These are phyloP conservation scores for Abelmoschus esculentus DNA, from an alignment of 345 rosid genomes.

Conservation along the genomic window DNA sequence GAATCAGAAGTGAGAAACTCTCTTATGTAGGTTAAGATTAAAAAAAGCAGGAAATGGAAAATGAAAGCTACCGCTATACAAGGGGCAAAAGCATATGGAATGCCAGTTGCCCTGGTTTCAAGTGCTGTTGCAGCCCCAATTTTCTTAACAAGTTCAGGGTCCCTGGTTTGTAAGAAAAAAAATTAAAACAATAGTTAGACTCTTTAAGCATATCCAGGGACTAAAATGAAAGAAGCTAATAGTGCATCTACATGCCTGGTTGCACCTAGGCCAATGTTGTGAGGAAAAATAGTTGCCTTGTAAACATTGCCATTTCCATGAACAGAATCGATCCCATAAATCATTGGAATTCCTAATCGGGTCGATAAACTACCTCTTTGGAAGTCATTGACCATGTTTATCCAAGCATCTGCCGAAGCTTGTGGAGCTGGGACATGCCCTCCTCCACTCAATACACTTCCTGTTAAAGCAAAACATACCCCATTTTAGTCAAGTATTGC, in stretches of 20 bases:
- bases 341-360: conserved; percentile 71
- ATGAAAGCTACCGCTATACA: conserved; percentile 54
- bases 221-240: neutral
- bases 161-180: conserved; percentile 30
- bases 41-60: no score
- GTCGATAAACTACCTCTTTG: conserved; percentile 52
- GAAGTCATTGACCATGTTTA: conserved; percentile 26
- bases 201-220: neutral
- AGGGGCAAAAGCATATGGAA: conserved; percentile 75
- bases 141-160: conserved; percentile 62
- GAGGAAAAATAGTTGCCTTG: conserved; percentile 79
- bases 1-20: no score
- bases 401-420: conserved; percentile 32
- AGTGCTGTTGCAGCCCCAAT: conserved; percentile 91
- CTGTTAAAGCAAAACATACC: conserved; percentile 13
- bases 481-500: no score
- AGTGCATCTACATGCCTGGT: conserved; percentile 44
- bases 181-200: neutral
- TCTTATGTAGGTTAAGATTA: no score
- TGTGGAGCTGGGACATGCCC: conserved; percentile 40
- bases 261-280: conserved; percentile 76
- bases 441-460: conserved; percentile 63
- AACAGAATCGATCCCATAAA: conserved; percentile 84
- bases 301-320: conserved; percentile 74
- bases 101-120: conserved; percentile 78